Conservation (phyloP, 2,329 filamentous ascomycete species). For the Pseudopyrenochaeta lycopersici region DNA sequence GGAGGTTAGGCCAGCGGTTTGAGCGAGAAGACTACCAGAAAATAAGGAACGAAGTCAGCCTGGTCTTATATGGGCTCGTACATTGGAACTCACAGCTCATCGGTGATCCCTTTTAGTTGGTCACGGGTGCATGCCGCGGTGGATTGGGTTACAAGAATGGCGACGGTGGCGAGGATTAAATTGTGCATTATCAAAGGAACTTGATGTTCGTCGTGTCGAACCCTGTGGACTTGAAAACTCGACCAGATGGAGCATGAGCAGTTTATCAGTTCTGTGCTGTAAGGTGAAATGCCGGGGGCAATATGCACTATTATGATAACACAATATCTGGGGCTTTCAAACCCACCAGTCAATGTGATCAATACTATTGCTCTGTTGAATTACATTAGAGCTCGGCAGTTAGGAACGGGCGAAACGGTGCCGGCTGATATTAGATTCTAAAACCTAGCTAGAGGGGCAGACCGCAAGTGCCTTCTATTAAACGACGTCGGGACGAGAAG, state of each 20-base stretch:
- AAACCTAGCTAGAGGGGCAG: slow-evolving; percentile 1
- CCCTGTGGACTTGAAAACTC: not conserved
- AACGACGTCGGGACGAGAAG: too few relatives aligned
- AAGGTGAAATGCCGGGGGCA: too few relatives aligned
- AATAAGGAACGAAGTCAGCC: too few relatives aligned
- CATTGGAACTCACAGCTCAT: slow-evolving; percentile 7
- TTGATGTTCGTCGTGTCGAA: not conserved
- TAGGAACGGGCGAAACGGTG: not conserved
- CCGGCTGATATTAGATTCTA: slow-evolving; percentile 2
- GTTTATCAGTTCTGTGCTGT: not conserved
- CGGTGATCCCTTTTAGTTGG: slow-evolving; percentile 27
- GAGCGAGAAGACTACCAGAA: slow-evolving; percentile 16
- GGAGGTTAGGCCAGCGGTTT: slow-evolving; percentile 28
- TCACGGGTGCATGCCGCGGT: slow-evolving; percentile 32
- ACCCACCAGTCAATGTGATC: too few relatives aligned
- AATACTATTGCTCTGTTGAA: too few relatives aligned
- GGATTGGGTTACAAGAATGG: slow-evolving; percentile 13
- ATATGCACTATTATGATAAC: too few relatives aligned
- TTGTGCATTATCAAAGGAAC: slow-evolving; percentile 5
- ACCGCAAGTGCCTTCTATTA: not conserved
- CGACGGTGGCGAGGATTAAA: not conserved
- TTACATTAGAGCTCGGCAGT: slow-evolving; percentile 12
- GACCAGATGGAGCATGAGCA: not conserved
- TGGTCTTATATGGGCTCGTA: too few relatives aligned
- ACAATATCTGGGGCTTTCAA: too few relatives aligned